phyloP scores from a whole-genome alignment of 352 stramenopile species.

The Phytophthora hibernalis region DNA sequence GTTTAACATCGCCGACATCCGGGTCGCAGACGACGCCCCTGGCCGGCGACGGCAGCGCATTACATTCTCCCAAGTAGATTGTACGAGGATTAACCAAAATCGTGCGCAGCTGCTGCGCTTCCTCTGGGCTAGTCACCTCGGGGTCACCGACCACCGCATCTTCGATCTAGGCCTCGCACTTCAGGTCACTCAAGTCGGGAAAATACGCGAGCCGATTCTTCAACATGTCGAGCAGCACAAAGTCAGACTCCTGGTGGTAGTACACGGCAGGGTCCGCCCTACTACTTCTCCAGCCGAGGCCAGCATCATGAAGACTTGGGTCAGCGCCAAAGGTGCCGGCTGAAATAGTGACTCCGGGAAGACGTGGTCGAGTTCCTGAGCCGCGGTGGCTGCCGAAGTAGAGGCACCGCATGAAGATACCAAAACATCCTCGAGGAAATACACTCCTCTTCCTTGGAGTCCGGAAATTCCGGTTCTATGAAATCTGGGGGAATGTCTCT shows the following conservation, averaged over 20 bases:
- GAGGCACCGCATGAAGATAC: no score
- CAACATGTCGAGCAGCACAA: slow-evolving; percentile 12
- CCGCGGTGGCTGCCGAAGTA: no score
- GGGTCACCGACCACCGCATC: background rate
- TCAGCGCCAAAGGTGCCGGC: no score
- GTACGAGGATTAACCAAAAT: background rate
- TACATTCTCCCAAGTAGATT: slow-evolving; percentile 8
- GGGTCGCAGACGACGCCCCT: slow-evolving; percentile 23
- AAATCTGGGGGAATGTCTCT: no score
- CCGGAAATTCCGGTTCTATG: no score
- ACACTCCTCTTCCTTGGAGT: no score
- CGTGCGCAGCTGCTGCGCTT: background rate
- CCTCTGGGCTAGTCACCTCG: background rate
- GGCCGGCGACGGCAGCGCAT: slow-evolving; percentile 13
- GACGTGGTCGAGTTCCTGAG: no score
- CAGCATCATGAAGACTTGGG: background rate
- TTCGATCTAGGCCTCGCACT: background rate
- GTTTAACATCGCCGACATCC: slow-evolving; percentile 13
- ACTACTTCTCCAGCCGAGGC: background rate
- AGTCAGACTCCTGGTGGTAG: slow-evolving; percentile 11
- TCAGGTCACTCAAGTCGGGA: slow-evolving; percentile 9
- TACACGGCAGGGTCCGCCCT: slow-evolving; percentile 2
- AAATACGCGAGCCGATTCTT: slow-evolving; percentile 10
- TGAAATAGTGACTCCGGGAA: no score
- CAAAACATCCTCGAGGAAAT: no score